These are phyloP conservation scores for Pythium rishiriense DNA, from an alignment of 352 stramenopile genomes.

Conservation along the genomic window DNA sequence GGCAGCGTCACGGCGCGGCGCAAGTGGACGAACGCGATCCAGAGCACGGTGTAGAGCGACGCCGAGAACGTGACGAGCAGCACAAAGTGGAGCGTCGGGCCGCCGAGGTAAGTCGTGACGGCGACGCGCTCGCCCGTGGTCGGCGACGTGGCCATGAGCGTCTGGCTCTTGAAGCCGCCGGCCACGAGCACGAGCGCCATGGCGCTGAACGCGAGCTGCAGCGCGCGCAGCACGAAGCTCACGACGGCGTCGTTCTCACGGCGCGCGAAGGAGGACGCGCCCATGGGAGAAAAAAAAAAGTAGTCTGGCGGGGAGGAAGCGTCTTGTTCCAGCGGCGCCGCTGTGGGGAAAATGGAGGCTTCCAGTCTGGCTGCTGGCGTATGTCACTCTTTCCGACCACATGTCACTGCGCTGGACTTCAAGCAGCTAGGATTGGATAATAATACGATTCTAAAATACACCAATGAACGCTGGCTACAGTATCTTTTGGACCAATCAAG, in stretches of 20 bases:
- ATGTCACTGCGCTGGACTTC: conserved; percentile 22
- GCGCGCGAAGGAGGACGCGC: conserved; percentile 28
- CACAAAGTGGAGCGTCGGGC: conserved; percentile 58
- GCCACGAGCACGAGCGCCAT: conserved; percentile 54
- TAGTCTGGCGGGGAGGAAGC: neutral
- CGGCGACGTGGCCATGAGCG: conserved; percentile 22
- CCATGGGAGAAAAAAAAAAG: conserved; percentile 12
- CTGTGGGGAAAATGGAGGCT: neutral
- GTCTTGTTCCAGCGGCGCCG: too few species aligned
- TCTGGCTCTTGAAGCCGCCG: conserved; percentile 45
- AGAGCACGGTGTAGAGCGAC: conserved; percentile 47
- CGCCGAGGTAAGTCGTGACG: conserved; percentile 59
- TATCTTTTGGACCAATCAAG: neutral
- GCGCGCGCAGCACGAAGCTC: conserved; percentile 46
- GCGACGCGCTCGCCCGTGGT: conserved; percentile 21
- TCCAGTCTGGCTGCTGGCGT: neutral
- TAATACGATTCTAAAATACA: neutral
- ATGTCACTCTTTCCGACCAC: conserved; percentile 18
- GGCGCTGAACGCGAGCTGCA: conserved; percentile 48
- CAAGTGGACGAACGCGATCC: conserved; percentile 49
- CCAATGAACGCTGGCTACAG: neutral
- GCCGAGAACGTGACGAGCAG: conserved; percentile 64
- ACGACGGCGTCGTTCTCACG: conserved; percentile 44
- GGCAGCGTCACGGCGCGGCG: conserved; percentile 34
- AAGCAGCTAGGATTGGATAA: conserved; percentile 1